These are phyloP conservation scores for Cicer yamashitae DNA, from an alignment of 306 rosid species.

Conservation along the genomic window DNA sequence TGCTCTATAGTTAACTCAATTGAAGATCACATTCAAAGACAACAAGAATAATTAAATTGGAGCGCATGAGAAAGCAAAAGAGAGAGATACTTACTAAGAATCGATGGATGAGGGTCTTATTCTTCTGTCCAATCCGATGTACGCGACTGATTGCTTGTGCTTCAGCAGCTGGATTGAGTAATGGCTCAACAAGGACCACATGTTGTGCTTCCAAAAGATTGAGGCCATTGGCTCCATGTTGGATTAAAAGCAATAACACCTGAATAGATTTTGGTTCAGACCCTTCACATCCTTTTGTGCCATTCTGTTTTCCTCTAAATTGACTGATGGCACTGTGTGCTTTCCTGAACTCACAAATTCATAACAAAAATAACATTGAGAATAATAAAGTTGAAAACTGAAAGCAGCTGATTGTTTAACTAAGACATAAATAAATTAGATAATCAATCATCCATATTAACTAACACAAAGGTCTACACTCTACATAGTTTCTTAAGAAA, in stretches of 20 bases:
- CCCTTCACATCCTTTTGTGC: slow-evolving; percentile 51
- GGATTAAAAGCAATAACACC: slow-evolving; percentile 84
- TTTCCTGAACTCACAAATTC: slow-evolving; percentile 65
- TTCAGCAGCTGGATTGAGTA: slow-evolving; percentile 95
- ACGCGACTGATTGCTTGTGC: slow-evolving; percentile 96
- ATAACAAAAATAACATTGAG: slow-evolving; percentile 35
- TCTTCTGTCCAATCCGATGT: slow-evolving; percentile 85
- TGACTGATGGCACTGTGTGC: slow-evolving; percentile 79
- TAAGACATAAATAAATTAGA: not conserved
- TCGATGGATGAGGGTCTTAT: slow-evolving; percentile 82
- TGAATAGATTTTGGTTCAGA: slow-evolving; percentile 56
- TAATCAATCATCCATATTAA: slow-evolving; percentile 17
- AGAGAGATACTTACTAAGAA: slow-evolving; percentile 68
- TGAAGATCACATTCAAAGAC: not conserved
- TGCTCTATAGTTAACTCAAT: not conserved
- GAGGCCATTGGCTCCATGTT: slow-evolving; percentile 96
- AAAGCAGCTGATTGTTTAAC: slow-evolving; percentile 34
- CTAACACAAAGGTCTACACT: not conserved
- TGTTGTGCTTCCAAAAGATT: slow-evolving; percentile 95
- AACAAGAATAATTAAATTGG: not conserved
- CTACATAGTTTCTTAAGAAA: slow-evolving; percentile 11
- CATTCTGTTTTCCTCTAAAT: slow-evolving; percentile 69
- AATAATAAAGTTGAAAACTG: slow-evolving; percentile 29
- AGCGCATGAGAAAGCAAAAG: slow-evolving; percentile 17
- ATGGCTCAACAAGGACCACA: slow-evolving; percentile 90